Conservation (phyloP, 495 filamentous ascomycete genomes). For the Aspergillus indologenus region DNA sequence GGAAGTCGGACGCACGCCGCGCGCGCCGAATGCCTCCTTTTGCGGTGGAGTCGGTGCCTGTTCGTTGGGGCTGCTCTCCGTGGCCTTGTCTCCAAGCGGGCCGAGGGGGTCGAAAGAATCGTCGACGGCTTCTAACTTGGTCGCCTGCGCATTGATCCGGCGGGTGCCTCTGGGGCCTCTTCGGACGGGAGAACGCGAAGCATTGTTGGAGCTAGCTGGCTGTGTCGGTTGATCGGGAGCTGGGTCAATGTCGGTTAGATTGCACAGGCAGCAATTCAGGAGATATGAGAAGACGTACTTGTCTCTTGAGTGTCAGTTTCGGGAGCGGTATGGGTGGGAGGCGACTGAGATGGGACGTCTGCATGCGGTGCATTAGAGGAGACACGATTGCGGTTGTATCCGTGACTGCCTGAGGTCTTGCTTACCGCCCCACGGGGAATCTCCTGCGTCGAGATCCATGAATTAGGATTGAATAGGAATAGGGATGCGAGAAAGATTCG, state of each 20-base stretch:
- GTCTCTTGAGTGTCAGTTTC: conserved; percentile 27
- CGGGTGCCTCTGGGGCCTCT: conserved; percentile 60
- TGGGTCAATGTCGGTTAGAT: conserved; percentile 32
- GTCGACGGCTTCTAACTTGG: conserved; percentile 81
- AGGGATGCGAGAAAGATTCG: conserved; percentile 5
- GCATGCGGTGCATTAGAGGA: conserved; percentile 23
- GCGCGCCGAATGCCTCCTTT: conserved; percentile 70
- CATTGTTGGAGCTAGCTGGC: conserved; percentile 30
- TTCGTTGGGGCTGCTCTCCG: conserved; percentile 48
- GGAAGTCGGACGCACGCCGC: conserved; percentile 53
- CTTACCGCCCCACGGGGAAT: conserved; percentile 72
- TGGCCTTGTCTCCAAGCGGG: conserved; percentile 64
- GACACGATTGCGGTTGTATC: conserved; percentile 31
- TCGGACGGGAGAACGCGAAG: conserved; percentile 46
- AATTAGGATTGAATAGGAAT: background rate
- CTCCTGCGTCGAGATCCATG: conserved; percentile 62
- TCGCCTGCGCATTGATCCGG: conserved; percentile 76
- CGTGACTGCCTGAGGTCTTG: conserved; percentile 29
- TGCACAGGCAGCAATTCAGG: conserved; percentile 21
- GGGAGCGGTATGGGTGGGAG: conserved; percentile 29
- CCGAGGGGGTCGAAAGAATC: conserved; percentile 92
- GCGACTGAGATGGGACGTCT: conserved; percentile 60
- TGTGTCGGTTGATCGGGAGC: conserved; percentile 33
- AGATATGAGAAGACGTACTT: conserved; percentile 26
- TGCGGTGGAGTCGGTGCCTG: conserved; percentile 83